Base-by-base conservation (phyloP, 805 yeast genomes). In the Zygosaccharomyces gambellarensis region DNA sequence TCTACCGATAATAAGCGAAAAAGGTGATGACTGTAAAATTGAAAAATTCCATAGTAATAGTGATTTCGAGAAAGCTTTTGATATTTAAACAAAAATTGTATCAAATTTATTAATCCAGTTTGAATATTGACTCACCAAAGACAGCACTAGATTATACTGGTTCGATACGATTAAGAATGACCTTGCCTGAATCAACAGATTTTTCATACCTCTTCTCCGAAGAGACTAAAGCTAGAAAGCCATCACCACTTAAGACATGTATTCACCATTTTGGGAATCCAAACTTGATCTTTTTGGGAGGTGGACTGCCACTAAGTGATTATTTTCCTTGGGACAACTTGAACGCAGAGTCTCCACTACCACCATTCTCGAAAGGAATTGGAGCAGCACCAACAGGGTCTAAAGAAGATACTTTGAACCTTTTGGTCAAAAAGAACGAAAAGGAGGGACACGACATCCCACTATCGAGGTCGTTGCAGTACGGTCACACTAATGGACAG, bases 291-390 rank as follows among this genome's bases (percentile, higher is more conserved):
- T 90, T 90, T 65, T 78, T 92, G 48, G 98, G 97, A 48, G 99
- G 98, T 60, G 99, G 99, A 6, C 78, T 92, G 59, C 99, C 99
- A 11, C 72, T 88, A 66, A 73, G 96, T 23, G 92, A 86, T 55
- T 86, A 87, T 70, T 92, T 92, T 78, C 98, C 99, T 39, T 88
- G 92, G 78, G 88, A 90, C 61, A 79, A 81, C 56, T 67, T 92
- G 50, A 66, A 76, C 21, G 84, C 85, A 11, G 80, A 80, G 48
- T 74, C 89, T 5, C 95, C 96, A 49, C 75, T 81, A 10, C 85
- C 94, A 21, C 95, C 96, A 1, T 92, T 90, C 66, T 61, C 73
- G 11, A 75, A 81, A 27, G 97, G 97, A 48, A 85, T 88, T 54
- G 87, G 83, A 30, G 82, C 85, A n/a, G 77, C 81, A 45, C 64